Evolutionary conservation across 306 rosid genomes (phyloP), one percentile per base, ranked within the genome.

Genomic region (Medicago ruthenica): DNA sequence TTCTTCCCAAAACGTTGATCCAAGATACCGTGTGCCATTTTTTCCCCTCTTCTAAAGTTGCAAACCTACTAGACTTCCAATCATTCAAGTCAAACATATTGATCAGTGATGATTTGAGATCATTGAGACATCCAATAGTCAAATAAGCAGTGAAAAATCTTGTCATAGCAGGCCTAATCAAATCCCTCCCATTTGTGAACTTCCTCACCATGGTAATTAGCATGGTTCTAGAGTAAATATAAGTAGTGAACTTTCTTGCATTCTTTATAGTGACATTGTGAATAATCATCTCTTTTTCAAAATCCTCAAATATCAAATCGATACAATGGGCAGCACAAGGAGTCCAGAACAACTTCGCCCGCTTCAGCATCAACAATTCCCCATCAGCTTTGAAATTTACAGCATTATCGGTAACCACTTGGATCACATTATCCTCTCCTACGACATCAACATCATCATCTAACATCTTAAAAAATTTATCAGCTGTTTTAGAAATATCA

Each of bases 121-220:
- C 15, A 57, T 57, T 21, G 63, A 58, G 39, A 58, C 37, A 58
- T 9, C 39, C 64, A 20, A 58, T 8, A 55, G 34, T 55, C 27
- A 55, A 55, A 55, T 55, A 55, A 2, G 61, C 5, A 18, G 31
- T 55, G 61, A n/a, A 16, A 58, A 58, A 57, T 57, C 63, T 57
- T 20, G 16, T 57, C 36, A 57, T 21, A 9, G 36, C 63, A 21
- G 37, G 37, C n/a, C 37, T 57, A 57, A 57, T 57, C 63, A 58
- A 58, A 22, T 22, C 63, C 63, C n/a, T 58, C 14, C 37, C 63
- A 20, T 20, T 22, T 20, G 36, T 66, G 48, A 10, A 18, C 18
- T 66, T 66, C 37, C 22, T 66, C 37, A 41, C 6, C 36, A 66
- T 41, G 7, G 51, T 66, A 41, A 66, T 66, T 44, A 66, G 71